phyloP scores from a whole-genome alignment of 768 basidiomycete species.

The Leccinum disarticulatum region DNA sequence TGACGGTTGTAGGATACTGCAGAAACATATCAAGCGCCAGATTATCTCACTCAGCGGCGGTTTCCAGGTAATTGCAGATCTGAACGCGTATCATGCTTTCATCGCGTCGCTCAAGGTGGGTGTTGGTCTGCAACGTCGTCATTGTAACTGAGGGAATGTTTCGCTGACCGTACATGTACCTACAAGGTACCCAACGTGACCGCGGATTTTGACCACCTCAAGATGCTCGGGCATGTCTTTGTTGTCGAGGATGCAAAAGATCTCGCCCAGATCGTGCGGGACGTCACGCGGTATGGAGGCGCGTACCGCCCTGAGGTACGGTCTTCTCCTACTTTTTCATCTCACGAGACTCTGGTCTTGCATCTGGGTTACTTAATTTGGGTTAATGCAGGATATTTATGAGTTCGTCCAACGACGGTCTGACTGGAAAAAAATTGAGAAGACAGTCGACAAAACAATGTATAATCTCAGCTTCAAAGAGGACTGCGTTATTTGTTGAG shows the following conservation, averaged over 20 bases:
- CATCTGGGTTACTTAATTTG: not conserved
- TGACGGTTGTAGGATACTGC: slow-evolving; percentile 60
- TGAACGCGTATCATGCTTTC: slow-evolving; percentile 92
- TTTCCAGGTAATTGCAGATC: slow-evolving; percentile 93
- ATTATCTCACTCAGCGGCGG: slow-evolving; percentile 94
- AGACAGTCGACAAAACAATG: slow-evolving; percentile 93
- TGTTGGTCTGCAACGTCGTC: not conserved
- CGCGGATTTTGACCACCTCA: slow-evolving; percentile 88
- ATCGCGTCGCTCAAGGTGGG: slow-evolving; percentile 79
- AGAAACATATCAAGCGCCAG: slow-evolving; percentile 95
- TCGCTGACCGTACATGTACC: not conserved
- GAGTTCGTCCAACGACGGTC: slow-evolving; percentile 93
- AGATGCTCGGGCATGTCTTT: slow-evolving; percentile 96
- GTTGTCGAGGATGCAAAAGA: slow-evolving; percentile 96
- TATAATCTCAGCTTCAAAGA: slow-evolving; percentile 92
- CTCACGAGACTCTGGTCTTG: not conserved
- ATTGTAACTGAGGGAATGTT: not conserved
- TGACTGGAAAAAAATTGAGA: slow-evolving; percentile 99
- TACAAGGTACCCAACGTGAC: slow-evolving; percentile 72
- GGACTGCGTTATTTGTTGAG: slow-evolving; percentile 64
- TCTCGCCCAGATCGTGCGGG: slow-evolving; percentile 91
- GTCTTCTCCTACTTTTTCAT: not conserved
- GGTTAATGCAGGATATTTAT: slow-evolving; percentile 68
- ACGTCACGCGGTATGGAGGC: slow-evolving; percentile 94
- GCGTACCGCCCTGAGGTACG: slow-evolving; percentile 89